Base-by-base conservation (phyloP, 2,329 filamentous ascomycete genomes). In the Nigrospora osmanthi region DNA sequence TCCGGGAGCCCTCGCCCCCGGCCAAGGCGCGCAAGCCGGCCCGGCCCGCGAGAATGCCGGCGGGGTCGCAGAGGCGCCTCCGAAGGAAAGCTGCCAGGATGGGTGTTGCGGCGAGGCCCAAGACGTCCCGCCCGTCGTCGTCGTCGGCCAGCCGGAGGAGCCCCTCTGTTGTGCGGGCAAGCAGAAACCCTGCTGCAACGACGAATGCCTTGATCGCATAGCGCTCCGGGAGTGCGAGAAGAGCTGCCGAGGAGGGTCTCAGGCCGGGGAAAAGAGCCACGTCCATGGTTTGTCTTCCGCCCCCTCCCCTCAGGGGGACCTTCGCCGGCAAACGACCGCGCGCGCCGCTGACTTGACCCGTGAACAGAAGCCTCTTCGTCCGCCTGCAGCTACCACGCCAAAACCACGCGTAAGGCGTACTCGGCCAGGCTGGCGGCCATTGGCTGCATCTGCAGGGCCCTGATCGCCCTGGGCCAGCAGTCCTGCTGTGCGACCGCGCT, bases 371-470 rank as follows among this genome's bases (percentile, higher is more conserved):
- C 16, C 23, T 6, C 23, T 28, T 28, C 23, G 23, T 28, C 23
- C 16, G 37, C 67, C 30, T 75, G 71, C 51, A 49, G 47, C 23
- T 39, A 60, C 6, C 72, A 75, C 47, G 46, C 48, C 1, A 56
- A 52, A 11, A 61, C 60, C 7, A 56, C 63, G 2, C 63, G 58
- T 28, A 56, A 64, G 19, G 61, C 55, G 19, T 77, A 76, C 43
- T 63, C 60, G 1, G 61, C 63, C 3, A 70, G 53, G 13, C 65
- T 78, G 2, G 56, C 68, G 38, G 68, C 72, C 5, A 56, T 79
- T 1, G 74, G 74, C 4, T 78, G 75, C 54, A 72, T 78, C 48
- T 79, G 75, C 47, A 68, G 73, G 15, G 66, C 71, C 16, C 65
- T 79, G 14, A 48, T 78, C 28, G 68, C 73, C 10, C 61, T 76